Percentiles rank a stretch among this genome's conserved stretches.
Conservation (phyloP, 495 filamentous ascomycete species). For the Melanomma pulvis-pyrius region DNA sequence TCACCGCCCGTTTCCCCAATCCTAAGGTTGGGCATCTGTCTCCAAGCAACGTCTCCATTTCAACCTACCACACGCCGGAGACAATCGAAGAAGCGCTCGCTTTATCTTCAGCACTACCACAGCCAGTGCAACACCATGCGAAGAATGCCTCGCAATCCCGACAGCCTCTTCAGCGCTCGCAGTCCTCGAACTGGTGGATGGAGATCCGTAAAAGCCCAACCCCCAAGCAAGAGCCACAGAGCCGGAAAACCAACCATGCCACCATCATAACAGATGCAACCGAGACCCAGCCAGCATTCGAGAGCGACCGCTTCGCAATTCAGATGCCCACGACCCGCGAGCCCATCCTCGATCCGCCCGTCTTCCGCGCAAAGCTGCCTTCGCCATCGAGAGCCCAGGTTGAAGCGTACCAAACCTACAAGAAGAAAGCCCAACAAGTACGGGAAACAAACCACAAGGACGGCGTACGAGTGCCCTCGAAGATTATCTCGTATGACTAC, state of each 20-base stretch:
- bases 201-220: constrained; percentile 12
- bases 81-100: constrained; percentile 28
- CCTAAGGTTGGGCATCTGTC: constrained; percentile 16
- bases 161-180: constrained; percentile 13
- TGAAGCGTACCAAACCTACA: constrained; percentile 32
- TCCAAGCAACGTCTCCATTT: constrained; percentile 23
- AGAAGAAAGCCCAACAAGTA: constrained; percentile 21
- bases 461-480: constrained; percentile 10
- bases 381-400: constrained; percentile 22
- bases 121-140: neutral
- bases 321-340: constrained; percentile 34
- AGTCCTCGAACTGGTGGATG: constrained; percentile 16
- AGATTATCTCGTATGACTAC: constrained; percentile 30
- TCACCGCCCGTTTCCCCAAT: constrained; percentile 16
- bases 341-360: constrained; percentile 18
- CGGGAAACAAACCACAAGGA: constrained; percentile 15
- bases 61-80: constrained; percentile 11
- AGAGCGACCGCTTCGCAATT: constrained; percentile 34
- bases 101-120: constrained; percentile 3
- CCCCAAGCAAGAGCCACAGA: constrained; percentile 11
- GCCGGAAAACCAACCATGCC: constrained; percentile 21
- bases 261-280: constrained; percentile 32
- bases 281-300: constrained; percentile 28
- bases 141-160: neutral
- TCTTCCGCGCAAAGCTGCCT: constrained; percentile 10